Evolutionary conservation across 257 asterid species (phyloP).

Genomic region (Solanum dulcamara): DNA sequence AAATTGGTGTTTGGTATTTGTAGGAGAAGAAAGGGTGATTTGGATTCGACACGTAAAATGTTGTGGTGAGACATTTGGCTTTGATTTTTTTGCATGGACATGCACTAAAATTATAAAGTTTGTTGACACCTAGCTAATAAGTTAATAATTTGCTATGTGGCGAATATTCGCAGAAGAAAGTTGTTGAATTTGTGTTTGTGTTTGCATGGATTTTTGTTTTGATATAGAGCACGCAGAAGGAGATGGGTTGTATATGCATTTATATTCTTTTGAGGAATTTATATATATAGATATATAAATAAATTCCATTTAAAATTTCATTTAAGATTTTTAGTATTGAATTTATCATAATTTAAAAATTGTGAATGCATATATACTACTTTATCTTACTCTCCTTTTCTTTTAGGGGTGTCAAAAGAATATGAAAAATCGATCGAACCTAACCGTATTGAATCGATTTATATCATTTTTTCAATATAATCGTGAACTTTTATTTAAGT

Average conservation of each 20-base stretch:
- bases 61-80: background rate
- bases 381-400: too few relatives aligned
- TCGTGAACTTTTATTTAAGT: too few relatives aligned
- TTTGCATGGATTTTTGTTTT: background rate
- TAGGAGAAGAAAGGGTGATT: background rate
- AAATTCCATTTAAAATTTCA: too few relatives aligned
- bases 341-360: too few relatives aligned
- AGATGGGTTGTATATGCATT: background rate
- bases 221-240: background rate
- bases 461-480: too few relatives aligned
- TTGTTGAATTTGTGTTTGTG: background rate
- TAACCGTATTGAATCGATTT: too few relatives aligned
- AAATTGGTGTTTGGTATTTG: background rate
- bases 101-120: background rate
- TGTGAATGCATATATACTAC: too few relatives aligned
- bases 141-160: background rate
- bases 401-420: too few relatives aligned
- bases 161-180: background rate
- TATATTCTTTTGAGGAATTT: too few relatives aligned
- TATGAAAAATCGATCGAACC: too few relatives aligned
- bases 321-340: too few relatives aligned
- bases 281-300: too few relatives aligned
- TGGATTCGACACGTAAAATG: background rate
- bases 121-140: constrained; percentile 4
- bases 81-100: background rate